Evolutionary conservation across 2,329 filamentous ascomycete species (phyloP).

Genomic region (Pseudogymnoascus sp.): DNA sequence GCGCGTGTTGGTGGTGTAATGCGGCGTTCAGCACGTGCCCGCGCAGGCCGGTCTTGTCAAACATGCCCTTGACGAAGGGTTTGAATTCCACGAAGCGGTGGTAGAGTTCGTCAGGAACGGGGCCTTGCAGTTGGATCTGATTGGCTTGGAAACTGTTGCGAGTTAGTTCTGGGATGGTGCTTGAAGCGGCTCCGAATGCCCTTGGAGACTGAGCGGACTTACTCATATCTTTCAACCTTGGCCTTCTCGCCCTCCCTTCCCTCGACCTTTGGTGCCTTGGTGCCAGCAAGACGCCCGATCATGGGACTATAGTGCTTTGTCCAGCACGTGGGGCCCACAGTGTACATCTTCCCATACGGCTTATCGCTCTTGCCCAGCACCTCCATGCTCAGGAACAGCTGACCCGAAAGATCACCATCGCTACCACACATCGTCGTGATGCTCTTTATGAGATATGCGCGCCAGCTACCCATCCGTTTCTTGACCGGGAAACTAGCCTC

Average conservation of each 20-base stretch:
- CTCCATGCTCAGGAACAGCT: slow-evolving; percentile 64
- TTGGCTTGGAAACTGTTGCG: slow-evolving; percentile 74
- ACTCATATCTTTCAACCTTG: slow-evolving; percentile 68
- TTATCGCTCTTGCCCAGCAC: slow-evolving; percentile 67
- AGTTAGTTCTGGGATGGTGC: slow-evolving; percentile 12
- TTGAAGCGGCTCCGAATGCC: neutral
- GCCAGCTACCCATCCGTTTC: slow-evolving; percentile 79
- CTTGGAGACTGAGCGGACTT: slow-evolving; percentile 26
- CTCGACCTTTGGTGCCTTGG: slow-evolving; percentile 56
- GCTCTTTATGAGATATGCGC: slow-evolving; percentile 69
- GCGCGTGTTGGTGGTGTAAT: slow-evolving; percentile 79
- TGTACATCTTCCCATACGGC: slow-evolving; percentile 65
- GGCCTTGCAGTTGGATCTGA: slow-evolving; percentile 79
- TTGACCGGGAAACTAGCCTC: slow-evolving; percentile 60
- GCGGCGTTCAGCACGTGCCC: slow-evolving; percentile 76
- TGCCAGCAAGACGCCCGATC: slow-evolving; percentile 72
- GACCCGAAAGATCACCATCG: slow-evolving; percentile 58
- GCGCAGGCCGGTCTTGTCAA: slow-evolving; percentile 65
- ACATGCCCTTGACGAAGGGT: slow-evolving; percentile 84
- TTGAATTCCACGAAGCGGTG: slow-evolving; percentile 91
- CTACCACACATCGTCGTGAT: slow-evolving; percentile 54
- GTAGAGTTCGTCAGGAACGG: slow-evolving; percentile 71
- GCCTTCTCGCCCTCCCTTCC: slow-evolving; percentile 38
- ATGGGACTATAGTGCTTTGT: slow-evolving; percentile 82
- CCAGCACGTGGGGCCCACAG: slow-evolving; percentile 65